These are phyloP conservation scores for Aspergillus sp. DNA, from an alignment of 2,329 filamentous ascomycete genomes.

Conservation along the genomic window DNA sequence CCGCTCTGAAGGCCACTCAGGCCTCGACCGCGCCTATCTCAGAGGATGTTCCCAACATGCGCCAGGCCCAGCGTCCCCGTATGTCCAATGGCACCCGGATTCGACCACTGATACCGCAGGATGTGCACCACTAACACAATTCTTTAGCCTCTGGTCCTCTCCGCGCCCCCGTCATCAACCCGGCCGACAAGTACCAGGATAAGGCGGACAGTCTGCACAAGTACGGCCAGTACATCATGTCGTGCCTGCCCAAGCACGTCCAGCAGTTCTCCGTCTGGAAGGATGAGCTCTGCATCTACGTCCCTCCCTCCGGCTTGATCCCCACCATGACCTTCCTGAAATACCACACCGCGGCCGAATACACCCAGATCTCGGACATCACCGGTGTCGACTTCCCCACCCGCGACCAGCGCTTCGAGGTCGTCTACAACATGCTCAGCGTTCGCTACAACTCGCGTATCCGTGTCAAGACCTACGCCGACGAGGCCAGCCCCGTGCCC, in stretches of 20 bases:
- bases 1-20: conserved; percentile 48
- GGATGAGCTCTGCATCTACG: conserved; percentile 94
- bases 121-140: background rate
- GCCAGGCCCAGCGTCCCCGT: conserved; percentile 59
- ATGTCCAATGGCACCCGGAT: conserved; percentile 31
- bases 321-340: conserved; percentile 95
- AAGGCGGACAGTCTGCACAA: conserved; percentile 86
- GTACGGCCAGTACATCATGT: conserved; percentile 96
- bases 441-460: conserved; percentile 96
- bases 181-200: conserved; percentile 86
- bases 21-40: conserved; percentile 61
- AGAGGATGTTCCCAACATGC: conserved; percentile 64
- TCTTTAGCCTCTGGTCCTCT: conserved; percentile 60
- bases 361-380: conserved; percentile 88
- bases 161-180: conserved; percentile 80
- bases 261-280: conserved; percentile 99
- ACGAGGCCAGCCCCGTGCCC: conserved; percentile 91
- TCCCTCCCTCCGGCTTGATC: conserved; percentile 82
- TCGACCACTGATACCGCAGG: background rate
- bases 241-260: conserved; percentile 93
- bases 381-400: conserved; percentile 96
- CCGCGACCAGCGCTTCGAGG: conserved; percentile 91
- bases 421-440: conserved; percentile 96
- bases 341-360: conserved; percentile 96
- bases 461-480: conserved; percentile 97